These are phyloP conservation scores for Suillus subalutaceus DNA, from an alignment of 768 basidiomycete genomes.

Conservation along the genomic window DNA sequence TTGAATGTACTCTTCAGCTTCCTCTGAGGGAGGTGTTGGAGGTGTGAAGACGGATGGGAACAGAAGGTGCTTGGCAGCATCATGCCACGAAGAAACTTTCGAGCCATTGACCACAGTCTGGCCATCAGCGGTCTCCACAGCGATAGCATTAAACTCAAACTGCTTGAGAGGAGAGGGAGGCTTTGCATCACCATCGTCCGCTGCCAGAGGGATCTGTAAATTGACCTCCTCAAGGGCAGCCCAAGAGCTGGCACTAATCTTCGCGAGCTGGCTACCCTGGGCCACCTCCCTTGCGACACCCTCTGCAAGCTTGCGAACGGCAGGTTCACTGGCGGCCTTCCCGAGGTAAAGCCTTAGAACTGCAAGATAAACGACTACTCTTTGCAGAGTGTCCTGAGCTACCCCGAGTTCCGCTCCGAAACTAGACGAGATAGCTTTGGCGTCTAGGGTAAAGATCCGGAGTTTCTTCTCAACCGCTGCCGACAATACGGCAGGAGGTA, in stretches of 20 bases:
- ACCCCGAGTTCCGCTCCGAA: constrained; percentile 36
- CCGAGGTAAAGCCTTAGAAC: constrained; percentile 87
- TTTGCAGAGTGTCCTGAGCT: constrained; percentile 48
- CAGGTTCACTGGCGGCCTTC: constrained; percentile 53
- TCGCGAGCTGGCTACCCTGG: constrained; percentile 46
- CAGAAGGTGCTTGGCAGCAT: constrained; percentile 84
- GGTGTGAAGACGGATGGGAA: constrained; percentile 83
- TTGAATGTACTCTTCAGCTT: constrained; percentile 50
- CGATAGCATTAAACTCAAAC: constrained; percentile 77
- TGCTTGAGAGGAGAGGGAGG: constrained; percentile 45
- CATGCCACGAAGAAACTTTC: constrained; percentile 73
- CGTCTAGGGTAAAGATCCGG: constrained; percentile 62
- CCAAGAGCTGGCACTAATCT: constrained; percentile 67
- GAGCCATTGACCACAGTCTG: constrained; percentile 64
- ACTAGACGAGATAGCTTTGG: constrained; percentile 51
- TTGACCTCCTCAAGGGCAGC: constrained; percentile 62
- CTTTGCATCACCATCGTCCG: constrained; percentile 21
- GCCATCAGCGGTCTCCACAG: constrained; percentile 60
- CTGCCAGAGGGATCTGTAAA: constrained; percentile 33
- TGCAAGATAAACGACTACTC: constrained; percentile 69
- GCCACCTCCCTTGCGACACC: constrained; percentile 48
- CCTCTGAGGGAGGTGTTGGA: constrained; percentile 34
- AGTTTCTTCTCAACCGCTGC: constrained; percentile 55
- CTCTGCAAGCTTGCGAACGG: constrained; percentile 55
- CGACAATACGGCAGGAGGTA: constrained; percentile 52